Percentiles rank a stretch among this genome's conserved stretches.
Conservation (phyloP, 1,284 basidiomycete species). For the Trichosporon ovoides region DNA sequence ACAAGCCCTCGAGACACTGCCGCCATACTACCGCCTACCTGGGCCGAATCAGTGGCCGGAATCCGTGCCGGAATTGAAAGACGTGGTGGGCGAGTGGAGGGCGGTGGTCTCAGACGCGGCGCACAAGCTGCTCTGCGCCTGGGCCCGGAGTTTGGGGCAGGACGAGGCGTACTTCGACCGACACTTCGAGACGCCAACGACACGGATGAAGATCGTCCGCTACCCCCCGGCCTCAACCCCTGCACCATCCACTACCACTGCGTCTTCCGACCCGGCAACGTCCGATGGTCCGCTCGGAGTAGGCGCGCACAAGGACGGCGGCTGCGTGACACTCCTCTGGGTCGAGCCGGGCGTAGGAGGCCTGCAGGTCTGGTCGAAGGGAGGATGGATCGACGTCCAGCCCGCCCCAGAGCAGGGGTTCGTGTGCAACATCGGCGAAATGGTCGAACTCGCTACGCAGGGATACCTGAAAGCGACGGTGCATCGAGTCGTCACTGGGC, state of each 20-base stretch:
- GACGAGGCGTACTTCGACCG: constrained; percentile 19
- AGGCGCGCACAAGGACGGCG: constrained; percentile 21
- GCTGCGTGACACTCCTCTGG: constrained; percentile 19
- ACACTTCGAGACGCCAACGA: constrained; percentile 13
- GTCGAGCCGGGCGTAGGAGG: constrained; percentile 11
- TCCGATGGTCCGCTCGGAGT: constrained; percentile 9
- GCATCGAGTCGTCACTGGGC: constrained; percentile 17
- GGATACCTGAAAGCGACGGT: constrained; percentile 21
- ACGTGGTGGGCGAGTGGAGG: constrained; percentile 17
- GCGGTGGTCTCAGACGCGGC: constrained; percentile 9
- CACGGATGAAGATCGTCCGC: constrained; percentile 21
- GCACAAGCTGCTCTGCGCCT: constrained; percentile 17
- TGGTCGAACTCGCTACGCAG: constrained; percentile 26
- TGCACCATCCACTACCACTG: neutral
- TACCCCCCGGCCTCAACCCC: constrained; percentile 5
- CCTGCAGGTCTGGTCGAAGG: constrained; percentile 31
- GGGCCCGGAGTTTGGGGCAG: constrained; percentile 15
- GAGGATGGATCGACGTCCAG: constrained; percentile 64
- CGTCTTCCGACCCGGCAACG: too few relatives aligned
- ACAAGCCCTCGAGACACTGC: neutral
- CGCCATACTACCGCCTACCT: constrained; percentile 14
- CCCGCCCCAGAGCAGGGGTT: constrained; percentile 55
- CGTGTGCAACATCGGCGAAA: constrained; percentile 65
- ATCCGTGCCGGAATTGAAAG: constrained; percentile 3
- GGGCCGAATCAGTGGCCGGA: constrained; percentile 21